These are phyloP conservation scores for Phylloporus sp. DNA, from an alignment of 768 basidiomycete species.

Conservation along the genomic window DNA sequence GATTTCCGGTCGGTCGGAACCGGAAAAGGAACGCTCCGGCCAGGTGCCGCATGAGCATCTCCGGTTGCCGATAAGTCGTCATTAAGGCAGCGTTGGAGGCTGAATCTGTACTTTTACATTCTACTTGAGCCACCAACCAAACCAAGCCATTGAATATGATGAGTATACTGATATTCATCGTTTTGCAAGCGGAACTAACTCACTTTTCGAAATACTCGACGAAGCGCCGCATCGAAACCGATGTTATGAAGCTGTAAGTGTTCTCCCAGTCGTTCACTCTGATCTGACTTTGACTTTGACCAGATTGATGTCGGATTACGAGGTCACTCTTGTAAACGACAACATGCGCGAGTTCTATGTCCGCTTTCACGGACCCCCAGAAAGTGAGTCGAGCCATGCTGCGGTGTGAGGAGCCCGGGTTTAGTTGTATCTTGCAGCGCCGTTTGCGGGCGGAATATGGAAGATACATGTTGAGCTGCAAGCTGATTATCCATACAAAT, in stretches of 20 bases:
- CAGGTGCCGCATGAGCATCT: conserved; percentile 3
- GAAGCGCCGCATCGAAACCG: conserved; percentile 95
- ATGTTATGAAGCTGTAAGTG: conserved; percentile 96
- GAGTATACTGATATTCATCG: conserved; percentile 38
- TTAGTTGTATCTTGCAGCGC: conserved; percentile 51
- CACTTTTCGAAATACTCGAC: conserved; percentile 53
- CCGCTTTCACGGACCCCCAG: conserved; percentile 87
- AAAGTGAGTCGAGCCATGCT: conserved; percentile 61
- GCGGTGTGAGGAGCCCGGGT: background rate
- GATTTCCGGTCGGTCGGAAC: conserved; percentile 6
- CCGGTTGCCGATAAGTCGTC: conserved; percentile 12
- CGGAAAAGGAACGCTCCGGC: conserved; percentile 22
- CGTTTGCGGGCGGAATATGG: conserved; percentile 97
- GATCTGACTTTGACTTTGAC: conserved; percentile 9
- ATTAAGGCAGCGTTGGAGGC: conserved; percentile 11
- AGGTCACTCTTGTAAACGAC: conserved; percentile 96
- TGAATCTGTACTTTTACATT: conserved; percentile 1
- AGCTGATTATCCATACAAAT: conserved; percentile 98
- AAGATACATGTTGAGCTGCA: conserved; percentile 99
- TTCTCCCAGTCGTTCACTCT: background rate
- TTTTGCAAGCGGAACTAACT: conserved; percentile 25
- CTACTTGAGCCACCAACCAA: conserved; percentile 10
- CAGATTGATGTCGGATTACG: conserved; percentile 98
- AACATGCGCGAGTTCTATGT: conserved; percentile 99
- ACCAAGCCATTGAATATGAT: conserved; percentile 54